Percentiles rank a stretch among this genome's conserved stretches.
Evolutionary conservation across 2,329 filamentous ascomycete species (phyloP).

Genomic region (Aschersonia sp.): DNA sequence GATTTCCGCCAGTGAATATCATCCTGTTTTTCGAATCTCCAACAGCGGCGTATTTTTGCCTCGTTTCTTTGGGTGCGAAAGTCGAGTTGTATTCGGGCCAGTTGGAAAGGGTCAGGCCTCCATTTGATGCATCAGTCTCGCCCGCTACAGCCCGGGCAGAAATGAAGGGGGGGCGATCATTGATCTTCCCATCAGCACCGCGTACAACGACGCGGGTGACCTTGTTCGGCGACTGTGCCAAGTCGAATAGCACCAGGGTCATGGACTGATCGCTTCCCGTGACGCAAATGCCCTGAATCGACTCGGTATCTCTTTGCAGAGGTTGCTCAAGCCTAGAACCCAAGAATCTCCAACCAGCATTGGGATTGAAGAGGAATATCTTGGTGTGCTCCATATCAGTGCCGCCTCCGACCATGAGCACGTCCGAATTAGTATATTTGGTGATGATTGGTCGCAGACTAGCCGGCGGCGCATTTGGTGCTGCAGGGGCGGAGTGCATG

Average conservation of each 20-base stretch:
- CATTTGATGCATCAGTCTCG: constrained; percentile 7
- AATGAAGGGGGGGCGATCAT: constrained; percentile 30
- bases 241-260: constrained; percentile 64
- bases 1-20: constrained; percentile 64
- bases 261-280: constrained; percentile 62
- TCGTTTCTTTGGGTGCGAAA: constrained; percentile 45
- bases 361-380: constrained; percentile 57
- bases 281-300: constrained; percentile 49
- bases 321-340: constrained; percentile 47
- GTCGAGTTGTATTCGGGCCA: constrained; percentile 73
- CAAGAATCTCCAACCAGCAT: constrained; percentile 50
- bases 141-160: constrained; percentile 15
- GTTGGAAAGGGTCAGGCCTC: constrained; percentile 39
- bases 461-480: constrained; percentile 28
- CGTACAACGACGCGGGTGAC: constrained; percentile 58
- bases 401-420: constrained; percentile 60
- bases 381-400: constrained; percentile 33
- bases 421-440: constrained; percentile 56
- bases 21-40: constrained; percentile 50
- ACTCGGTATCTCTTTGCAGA: constrained; percentile 40
- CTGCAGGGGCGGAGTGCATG: constrained; percentile 42
- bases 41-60: constrained; percentile 59
- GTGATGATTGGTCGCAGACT: constrained; percentile 53
- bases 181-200: constrained; percentile 41
- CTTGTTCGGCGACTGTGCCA: constrained; percentile 56